These are phyloP conservation scores for Globisporangium camurandrum DNA, from an alignment of 352 stramenopile species.

Conservation along the genomic window DNA sequence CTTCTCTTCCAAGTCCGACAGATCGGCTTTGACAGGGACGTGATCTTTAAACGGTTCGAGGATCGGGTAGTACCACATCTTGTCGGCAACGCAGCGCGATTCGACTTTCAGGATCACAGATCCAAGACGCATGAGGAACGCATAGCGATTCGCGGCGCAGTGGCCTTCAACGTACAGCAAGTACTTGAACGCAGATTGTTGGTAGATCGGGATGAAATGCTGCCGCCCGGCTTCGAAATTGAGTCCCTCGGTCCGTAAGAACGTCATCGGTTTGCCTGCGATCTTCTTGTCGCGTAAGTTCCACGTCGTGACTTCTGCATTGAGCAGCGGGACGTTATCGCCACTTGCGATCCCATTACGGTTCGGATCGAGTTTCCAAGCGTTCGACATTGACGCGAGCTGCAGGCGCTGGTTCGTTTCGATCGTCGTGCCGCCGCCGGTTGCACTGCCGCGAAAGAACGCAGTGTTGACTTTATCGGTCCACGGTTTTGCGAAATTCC, in stretches of 20 bases:
- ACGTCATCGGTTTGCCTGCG: slow-evolving; percentile 91
- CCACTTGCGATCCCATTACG: slow-evolving; percentile 70
- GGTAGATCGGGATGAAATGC: slow-evolving; percentile 97
- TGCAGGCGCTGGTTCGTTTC: slow-evolving; percentile 97
- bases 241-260: slow-evolving; percentile 71
- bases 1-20: slow-evolving; percentile 97
- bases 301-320: slow-evolving; percentile 95
- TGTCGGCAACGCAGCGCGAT: slow-evolving; percentile 91
- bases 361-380: slow-evolving; percentile 87
- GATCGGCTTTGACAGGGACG: slow-evolving; percentile 94
- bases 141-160: slow-evolving; percentile 97
- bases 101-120: slow-evolving; percentile 97
- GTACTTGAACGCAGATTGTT: slow-evolving; percentile 97
- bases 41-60: slow-evolving; percentile 96
- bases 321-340: slow-evolving; percentile 87
- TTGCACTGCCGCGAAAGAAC: slow-evolving; percentile 97
- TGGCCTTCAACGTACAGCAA: slow-evolving; percentile 96
- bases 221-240: slow-evolving; percentile 90
- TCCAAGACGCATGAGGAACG: slow-evolving; percentile 97
- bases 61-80: slow-evolving; percentile 97
- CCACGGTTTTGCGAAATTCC: slow-evolving; percentile 95
- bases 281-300: slow-evolving; percentile 97
- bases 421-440: slow-evolving; percentile 91
- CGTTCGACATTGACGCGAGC: slow-evolving; percentile 85
- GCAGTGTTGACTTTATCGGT: slow-evolving; percentile 94